Evolutionary conservation across 805 yeast species (phyloP).

Genomic region (Metschnikowia lochheadii): DNA sequence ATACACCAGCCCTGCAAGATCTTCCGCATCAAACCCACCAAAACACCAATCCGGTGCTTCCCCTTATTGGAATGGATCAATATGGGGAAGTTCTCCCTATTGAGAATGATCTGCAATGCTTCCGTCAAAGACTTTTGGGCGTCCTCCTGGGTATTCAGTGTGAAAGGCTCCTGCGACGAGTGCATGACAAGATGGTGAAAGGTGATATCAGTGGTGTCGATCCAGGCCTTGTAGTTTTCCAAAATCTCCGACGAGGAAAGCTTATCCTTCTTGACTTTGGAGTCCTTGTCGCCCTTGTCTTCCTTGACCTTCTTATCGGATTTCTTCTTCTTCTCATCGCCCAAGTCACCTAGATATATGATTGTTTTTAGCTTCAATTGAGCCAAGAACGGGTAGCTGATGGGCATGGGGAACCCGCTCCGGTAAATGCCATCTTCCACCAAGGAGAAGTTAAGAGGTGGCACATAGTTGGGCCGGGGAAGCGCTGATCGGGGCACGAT

Average conservation of each 20-base stretch:
- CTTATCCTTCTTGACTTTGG: constrained; percentile 30
- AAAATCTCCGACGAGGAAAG: constrained; percentile 51
- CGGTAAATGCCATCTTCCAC: constrained; percentile 87
- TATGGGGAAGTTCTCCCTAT: constrained; percentile 76
- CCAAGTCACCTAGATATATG: constrained; percentile 71
- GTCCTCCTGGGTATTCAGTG: constrained; percentile 41
- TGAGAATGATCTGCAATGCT: constrained; percentile 54
- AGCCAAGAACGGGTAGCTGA: constrained; percentile 74
- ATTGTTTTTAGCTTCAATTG: constrained; percentile 72
- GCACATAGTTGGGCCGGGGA: constrained; percentile 44
- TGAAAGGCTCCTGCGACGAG: constrained; percentile 73
- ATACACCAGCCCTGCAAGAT: constrained; percentile 88
- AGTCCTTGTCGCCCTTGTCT: constrained; percentile 8
- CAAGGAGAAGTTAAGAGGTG: constrained; percentile 86
- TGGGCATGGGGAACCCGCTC: constrained; percentile 90
- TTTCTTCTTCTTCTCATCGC: constrained; percentile 24
- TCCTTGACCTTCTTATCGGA: constrained; percentile 7
- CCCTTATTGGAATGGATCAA: constrained; percentile 93
- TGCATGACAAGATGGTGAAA: constrained; percentile 63
- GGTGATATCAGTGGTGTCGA: constrained; percentile 46
- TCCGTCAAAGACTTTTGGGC: constrained; percentile 46
- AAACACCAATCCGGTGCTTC: constrained; percentile 91
- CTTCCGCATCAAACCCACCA: constrained; percentile 88
- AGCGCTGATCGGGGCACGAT: constrained; percentile 2
- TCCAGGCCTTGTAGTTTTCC: constrained; percentile 66